These are phyloP conservation scores for Thuja plicata DNA, from an alignment of 83 land plant genomes.

Conservation along the genomic window DNA sequence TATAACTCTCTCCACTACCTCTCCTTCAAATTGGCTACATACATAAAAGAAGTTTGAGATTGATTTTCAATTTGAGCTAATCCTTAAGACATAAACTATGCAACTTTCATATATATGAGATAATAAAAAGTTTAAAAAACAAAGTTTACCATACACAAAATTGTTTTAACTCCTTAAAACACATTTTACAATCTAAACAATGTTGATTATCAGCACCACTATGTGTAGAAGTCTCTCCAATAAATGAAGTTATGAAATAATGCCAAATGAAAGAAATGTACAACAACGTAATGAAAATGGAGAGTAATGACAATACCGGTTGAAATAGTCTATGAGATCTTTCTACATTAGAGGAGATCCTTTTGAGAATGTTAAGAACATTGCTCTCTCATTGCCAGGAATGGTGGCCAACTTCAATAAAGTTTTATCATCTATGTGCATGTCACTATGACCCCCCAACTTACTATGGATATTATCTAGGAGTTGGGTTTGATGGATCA, in stretches of 20 bases:
- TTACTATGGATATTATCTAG: no score
- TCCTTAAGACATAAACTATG: background rate
- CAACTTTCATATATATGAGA: no score
- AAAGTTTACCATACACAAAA: background rate
- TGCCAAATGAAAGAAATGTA: background rate
- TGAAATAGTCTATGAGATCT: conserved; percentile 19
- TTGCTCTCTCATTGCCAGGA: conserved; percentile 13
- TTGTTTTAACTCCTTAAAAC: background rate
- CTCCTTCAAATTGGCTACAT: conserved; percentile 14
- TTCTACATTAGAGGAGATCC: conserved; percentile 18
- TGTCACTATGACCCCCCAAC: background rate
- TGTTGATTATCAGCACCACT: background rate
- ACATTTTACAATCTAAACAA: background rate
- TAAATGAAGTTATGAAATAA: background rate
- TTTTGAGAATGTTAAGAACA: conserved; percentile 26
- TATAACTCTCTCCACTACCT: background rate
- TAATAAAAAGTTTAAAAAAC: no score
- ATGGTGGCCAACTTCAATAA: background rate
- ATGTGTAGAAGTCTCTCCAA: background rate
- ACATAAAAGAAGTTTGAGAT: background rate
- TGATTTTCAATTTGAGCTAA: background rate
- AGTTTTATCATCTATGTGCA: background rate
- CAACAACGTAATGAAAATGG: background rate
- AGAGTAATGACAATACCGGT: conserved; percentile 1
- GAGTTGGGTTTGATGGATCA: no score